Percentiles rank a stretch among this genome's conserved stretches.
Conservation (phyloP, 164 flowering plant species). For the Vitis riparia region DNA sequence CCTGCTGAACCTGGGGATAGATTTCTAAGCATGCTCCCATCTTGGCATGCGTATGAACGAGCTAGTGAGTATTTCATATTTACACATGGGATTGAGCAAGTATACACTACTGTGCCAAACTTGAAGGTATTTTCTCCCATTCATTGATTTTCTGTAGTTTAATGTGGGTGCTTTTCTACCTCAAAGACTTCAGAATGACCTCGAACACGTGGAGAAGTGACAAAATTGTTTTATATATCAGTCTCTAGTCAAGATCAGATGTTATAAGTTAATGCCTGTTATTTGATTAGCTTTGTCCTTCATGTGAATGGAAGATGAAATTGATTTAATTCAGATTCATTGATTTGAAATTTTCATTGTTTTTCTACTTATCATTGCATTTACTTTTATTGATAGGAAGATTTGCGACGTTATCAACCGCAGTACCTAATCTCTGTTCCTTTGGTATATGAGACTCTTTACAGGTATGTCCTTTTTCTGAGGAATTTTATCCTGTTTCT, state of each 20-base stretch:
- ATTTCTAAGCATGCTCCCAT: conserved; percentile 92
- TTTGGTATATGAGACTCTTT: conserved; percentile 83
- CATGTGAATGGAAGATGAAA: neutral
- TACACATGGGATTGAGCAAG: conserved; percentile 74
- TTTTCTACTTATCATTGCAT: conserved; percentile 6
- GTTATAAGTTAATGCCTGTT: too few relatives aligned
- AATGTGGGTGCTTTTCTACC: neutral
- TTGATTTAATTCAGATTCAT: neutral
- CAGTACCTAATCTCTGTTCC: conserved; percentile 89
- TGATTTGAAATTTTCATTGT: too few relatives aligned
- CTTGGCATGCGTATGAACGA: conserved; percentile 99
- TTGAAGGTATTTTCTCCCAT: conserved; percentile 57
- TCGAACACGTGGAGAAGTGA: too few relatives aligned
- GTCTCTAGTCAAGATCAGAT: too few relatives aligned
- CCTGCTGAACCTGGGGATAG: conserved; percentile 79
- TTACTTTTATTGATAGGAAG: conserved; percentile 56
- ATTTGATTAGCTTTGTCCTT: neutral
- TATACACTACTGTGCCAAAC: conserved; percentile 73
- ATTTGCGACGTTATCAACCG: conserved; percentile 76
- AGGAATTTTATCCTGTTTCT: neutral
- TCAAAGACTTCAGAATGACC: neutral
- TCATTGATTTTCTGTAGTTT: neutral
- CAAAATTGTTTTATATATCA: too few relatives aligned
- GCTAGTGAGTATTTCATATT: conserved; percentile 83
- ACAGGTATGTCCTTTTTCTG: conserved; percentile 53